Percentiles rank a stretch among this genome's conserved stretches.
These are phyloP conservation scores for Monosporascus ibericus DNA, from an alignment of 2,329 filamentous ascomycete species.

Conservation along the genomic window DNA sequence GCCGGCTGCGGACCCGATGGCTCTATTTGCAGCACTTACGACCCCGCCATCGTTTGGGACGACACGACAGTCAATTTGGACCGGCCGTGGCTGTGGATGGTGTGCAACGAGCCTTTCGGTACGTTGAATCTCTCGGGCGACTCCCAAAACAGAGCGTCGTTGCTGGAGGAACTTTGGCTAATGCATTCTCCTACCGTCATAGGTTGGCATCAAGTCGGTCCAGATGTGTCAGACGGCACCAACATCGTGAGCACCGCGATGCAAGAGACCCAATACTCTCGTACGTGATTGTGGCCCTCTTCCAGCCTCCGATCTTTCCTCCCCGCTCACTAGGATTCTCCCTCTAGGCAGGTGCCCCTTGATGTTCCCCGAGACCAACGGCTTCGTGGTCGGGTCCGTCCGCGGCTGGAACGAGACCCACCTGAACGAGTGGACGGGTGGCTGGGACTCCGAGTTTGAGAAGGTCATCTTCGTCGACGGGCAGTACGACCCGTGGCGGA, in stretches of 20 bases:
- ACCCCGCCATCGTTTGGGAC: conserved; percentile 30
- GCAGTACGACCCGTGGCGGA: conserved; percentile 24
- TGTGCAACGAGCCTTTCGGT: conserved; percentile 37
- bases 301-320: no score
- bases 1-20: conserved; percentile 30
- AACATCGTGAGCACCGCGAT: conserved; percentile 11
- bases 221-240: conserved; percentile 23
- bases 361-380: conserved; percentile 31
- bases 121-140: background rate
- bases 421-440: conserved; percentile 17
- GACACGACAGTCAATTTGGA: conserved; percentile 23
- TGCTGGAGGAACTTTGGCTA: no score
- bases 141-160: no score
- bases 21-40: conserved; percentile 35
- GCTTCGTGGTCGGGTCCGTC: conserved; percentile 8
- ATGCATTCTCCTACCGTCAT: no score
- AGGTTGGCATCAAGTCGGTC: conserved; percentile 23
- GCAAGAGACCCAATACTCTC: conserved; percentile 22
- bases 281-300: background rate
- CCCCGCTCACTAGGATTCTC: no score
- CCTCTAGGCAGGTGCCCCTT: conserved; percentile 27
- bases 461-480: conserved; percentile 24
- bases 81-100: conserved; percentile 40
- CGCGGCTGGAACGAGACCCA: conserved; percentile 10
- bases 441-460: conserved; percentile 20